Evolutionary conservation across 2,329 filamentous ascomycete species (phyloP), one percentile per base, ranked within the genome.

Genomic region (Talaromyces marneffei): DNA sequence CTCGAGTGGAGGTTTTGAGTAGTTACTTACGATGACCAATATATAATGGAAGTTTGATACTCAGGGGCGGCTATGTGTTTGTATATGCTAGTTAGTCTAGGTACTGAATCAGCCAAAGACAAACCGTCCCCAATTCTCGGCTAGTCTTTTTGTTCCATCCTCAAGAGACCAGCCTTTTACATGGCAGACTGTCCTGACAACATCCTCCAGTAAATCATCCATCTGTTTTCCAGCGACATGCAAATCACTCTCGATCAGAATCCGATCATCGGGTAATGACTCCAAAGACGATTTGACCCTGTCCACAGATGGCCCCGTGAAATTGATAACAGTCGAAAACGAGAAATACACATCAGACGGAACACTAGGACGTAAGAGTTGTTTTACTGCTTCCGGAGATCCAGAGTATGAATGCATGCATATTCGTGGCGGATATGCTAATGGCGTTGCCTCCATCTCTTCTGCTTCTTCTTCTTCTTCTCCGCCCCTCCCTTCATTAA

Each of bases 361-460:
- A 8, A 94, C 85, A 0, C 83, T 80, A 1, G 85, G 84, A 65
- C 89, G 82, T 53, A 91, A 77, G 69, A 96, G 97, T 72, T 92
- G 91, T 65, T 84, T 87, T 39, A 97, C 77, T 33, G 87, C 83
- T 61, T 94, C 87, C 10, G 85, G 80, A 5, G 88, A 83, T 0
- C 91, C 93, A 53, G 90, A 95, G 75, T 92, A 99, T 0, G 92
- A 97, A 75, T 99, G 94, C 62, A 99, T 84, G 71, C 94, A 99
- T 71, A 97, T 88, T 8, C 92, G 81, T 0, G 92, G 92, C 3
- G 94, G 92, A 67, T 88, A 97, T 0, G 89, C 87, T 63, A 82
- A 86, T 1, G 60, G 55, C 5, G 31, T 46, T 12, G 20, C 25
- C 4, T 52, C 57, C 9, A 7, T 14, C 27, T 37, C 35, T 50